Evolutionary conservation across 495 filamentous ascomycete genomes (phyloP).

Genomic region (Tetracladium setigerum): DNA sequence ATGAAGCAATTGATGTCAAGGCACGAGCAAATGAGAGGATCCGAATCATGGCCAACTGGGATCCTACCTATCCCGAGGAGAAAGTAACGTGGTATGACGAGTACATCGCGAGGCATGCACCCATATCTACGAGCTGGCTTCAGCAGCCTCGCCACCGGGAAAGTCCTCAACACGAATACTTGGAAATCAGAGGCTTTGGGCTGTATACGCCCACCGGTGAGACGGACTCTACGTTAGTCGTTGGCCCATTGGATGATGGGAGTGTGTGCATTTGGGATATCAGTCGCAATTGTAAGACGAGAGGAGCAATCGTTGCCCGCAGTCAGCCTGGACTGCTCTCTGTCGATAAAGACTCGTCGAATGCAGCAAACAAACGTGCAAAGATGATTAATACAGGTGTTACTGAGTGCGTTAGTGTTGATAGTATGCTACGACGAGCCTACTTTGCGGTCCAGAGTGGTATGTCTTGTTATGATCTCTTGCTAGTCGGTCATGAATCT

Average conservation of each 20-base stretch:
- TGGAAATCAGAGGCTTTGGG: slow-evolving; percentile 59
- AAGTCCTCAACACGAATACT: slow-evolving; percentile 23
- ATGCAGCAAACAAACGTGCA: slow-evolving; percentile 19
- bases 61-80: slow-evolving; percentile 64
- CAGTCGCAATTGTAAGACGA: slow-evolving; percentile 47
- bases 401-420: slow-evolving; percentile 77
- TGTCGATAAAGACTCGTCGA: slow-evolving; percentile 22
- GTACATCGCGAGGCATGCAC: slow-evolving; percentile 75
- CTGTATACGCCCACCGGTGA: slow-evolving; percentile 48
- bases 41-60: slow-evolving; percentile 66
- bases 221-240: slow-evolving; percentile 43
- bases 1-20: slow-evolving; percentile 19
- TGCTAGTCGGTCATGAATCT: background rate
- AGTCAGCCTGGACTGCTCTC: slow-evolving; percentile 45
- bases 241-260: slow-evolving; percentile 79
- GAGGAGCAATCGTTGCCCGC: slow-evolving; percentile 56
- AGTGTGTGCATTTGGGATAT: slow-evolving; percentile 83
- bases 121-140: slow-evolving; percentile 68
- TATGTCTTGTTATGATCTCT: slow-evolving; percentile 24
- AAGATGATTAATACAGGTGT: slow-evolving; percentile 56
- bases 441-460: slow-evolving; percentile 71
- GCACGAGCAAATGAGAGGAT: slow-evolving; percentile 34
- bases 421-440: slow-evolving; percentile 59
- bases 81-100: slow-evolving; percentile 77
- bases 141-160: slow-evolving; percentile 44